phyloP scores from a whole-genome alignment of 2,329 filamentous ascomycete genomes.

The Chrysoporthe austroafricana region DNA sequence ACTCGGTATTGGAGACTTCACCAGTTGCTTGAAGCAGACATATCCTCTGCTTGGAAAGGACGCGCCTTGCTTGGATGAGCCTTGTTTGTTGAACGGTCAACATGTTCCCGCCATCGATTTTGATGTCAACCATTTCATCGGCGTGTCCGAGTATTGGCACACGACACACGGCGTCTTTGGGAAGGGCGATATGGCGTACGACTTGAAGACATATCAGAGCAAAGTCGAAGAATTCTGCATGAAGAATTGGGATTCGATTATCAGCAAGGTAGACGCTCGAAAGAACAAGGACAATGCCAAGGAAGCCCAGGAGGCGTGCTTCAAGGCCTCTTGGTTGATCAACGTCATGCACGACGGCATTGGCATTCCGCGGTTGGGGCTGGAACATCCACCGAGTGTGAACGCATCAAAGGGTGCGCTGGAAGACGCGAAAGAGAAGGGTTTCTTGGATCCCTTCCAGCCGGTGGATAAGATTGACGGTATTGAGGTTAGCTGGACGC shows the following conservation, averaged over 20 bases:
- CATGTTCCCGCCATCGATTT: constrained; percentile 97
- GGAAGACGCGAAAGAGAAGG: constrained; percentile 71
- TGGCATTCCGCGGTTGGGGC: constrained; percentile 81
- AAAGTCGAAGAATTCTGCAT: constrained; percentile 85
- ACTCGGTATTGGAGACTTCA: constrained; percentile 83
- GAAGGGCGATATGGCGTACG: constrained; percentile 80
- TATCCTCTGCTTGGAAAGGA: constrained; percentile 91
- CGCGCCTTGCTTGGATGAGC: constrained; percentile 76
- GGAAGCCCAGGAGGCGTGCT: constrained; percentile 86
- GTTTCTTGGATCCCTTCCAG: constrained; percentile 84
- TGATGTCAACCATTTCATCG: constrained; percentile 95
- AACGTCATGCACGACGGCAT: constrained; percentile 96
- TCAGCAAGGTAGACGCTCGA: constrained; percentile 62
- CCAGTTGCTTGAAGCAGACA: constrained; percentile 80
- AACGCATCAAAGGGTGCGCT: constrained; percentile 76
- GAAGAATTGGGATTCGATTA: constrained; percentile 78
- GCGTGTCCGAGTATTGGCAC: constrained; percentile 98
- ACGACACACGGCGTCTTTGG: constrained; percentile 94
- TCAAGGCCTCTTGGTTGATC: constrained; percentile 98
- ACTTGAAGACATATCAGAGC: constrained; percentile 86
- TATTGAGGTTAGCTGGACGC: constrained; percentile 94
- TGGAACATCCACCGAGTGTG: constrained; percentile 64
- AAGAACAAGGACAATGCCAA: constrained; percentile 78
- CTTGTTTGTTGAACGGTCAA: constrained; percentile 87
- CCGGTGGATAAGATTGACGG: constrained; percentile 90